These are phyloP conservation scores for Alternaria angustiovoidea DNA, from an alignment of 2,329 filamentous ascomycete genomes.

Conservation along the genomic window DNA sequence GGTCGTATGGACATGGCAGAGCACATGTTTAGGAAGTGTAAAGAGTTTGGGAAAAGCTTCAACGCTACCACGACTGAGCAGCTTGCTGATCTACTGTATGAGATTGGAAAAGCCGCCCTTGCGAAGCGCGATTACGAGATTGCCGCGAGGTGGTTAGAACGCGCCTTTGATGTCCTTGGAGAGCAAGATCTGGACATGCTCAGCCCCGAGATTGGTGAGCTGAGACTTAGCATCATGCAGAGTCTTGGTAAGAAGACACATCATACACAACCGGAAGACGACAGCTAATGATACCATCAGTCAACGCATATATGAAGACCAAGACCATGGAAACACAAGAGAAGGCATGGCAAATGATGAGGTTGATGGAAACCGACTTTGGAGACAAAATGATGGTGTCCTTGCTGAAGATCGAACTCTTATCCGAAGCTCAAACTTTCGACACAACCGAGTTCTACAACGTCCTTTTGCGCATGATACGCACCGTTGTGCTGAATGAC, in stretches of 20 bases:
- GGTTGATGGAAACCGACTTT: conserved; percentile 69
- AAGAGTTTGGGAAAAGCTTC: conserved; percentile 48
- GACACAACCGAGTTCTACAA: conserved; percentile 53
- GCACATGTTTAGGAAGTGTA: conserved; percentile 73
- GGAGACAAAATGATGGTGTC: conserved; percentile 71
- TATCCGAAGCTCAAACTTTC: conserved; percentile 56
- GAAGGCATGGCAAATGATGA: conserved; percentile 66
- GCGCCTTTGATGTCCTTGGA: conserved; percentile 69
- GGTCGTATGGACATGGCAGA: conserved; percentile 78
- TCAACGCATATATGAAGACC: conserved; percentile 63
- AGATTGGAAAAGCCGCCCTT: conserved; percentile 72
- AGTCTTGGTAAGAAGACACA: conserved; percentile 44
- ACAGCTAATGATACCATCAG: conserved; percentile 48
- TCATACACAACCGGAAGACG: too few relatives aligned
- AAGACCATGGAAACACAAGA: conserved; percentile 56
- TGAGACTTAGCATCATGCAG: conserved; percentile 73
- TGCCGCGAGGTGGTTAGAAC: conserved; percentile 76
- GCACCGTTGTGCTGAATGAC: conserved; percentile 66
- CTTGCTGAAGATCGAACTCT: conserved; percentile 72
- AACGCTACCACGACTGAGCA: conserved; percentile 65
- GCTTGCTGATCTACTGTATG: conserved; percentile 73
- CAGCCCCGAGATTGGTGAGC: conserved; percentile 67
- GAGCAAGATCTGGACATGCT: conserved; percentile 63
- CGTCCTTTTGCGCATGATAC: conserved; percentile 69
- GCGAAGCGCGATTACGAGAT: conserved; percentile 60